Conservation (phyloP, 495 filamentous ascomycete genomes). For the Aspergillus baeticus region DNA sequence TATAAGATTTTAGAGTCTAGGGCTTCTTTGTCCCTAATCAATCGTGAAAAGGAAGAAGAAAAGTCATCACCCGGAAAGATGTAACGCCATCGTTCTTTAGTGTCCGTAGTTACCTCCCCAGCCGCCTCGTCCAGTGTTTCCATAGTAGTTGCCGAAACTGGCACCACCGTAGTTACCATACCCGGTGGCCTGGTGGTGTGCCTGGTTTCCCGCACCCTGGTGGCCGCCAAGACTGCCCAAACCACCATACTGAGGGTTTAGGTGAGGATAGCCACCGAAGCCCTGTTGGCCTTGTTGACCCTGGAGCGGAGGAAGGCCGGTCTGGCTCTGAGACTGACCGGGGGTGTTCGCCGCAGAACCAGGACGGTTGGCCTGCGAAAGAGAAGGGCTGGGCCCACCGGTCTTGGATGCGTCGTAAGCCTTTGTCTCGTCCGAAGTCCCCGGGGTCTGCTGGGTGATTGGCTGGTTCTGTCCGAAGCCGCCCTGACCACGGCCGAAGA, state of each 20-base stretch:
- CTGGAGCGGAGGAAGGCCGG: slow-evolving; percentile 73
- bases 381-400: slow-evolving; percentile 78
- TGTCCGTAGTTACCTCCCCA: slow-evolving; percentile 72
- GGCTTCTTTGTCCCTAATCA: slow-evolving; percentile 21
- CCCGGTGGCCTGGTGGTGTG: slow-evolving; percentile 57
- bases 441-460: slow-evolving; percentile 61
- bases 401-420: slow-evolving; percentile 72
- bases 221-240: slow-evolving; percentile 70
- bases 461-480: slow-evolving; percentile 68
- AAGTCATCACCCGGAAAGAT: slow-evolving; percentile 33
- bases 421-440: slow-evolving; percentile 70
- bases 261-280: slow-evolving; percentile 75
- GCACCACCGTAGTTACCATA: slow-evolving; percentile 51
- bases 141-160: slow-evolving; percentile 56
- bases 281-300: slow-evolving; percentile 63
- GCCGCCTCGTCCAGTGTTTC: slow-evolving; percentile 54
- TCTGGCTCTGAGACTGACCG: slow-evolving; percentile 56
- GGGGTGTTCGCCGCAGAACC: slow-evolving; percentile 80
- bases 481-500: slow-evolving; percentile 69
- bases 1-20: slow-evolving; percentile 27
- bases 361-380: slow-evolving; percentile 75
- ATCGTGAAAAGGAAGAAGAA: slow-evolving; percentile 26
- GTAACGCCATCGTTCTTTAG: slow-evolving; percentile 39
- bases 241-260: slow-evolving; percentile 69
- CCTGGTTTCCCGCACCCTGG: slow-evolving; percentile 56